A percentile compares a stretch with the other conserved stretches of the same genome.
Conservation (phyloP, 176 grass and related monocot genomes). For the Miscanthus lutarioriparius region DNA sequence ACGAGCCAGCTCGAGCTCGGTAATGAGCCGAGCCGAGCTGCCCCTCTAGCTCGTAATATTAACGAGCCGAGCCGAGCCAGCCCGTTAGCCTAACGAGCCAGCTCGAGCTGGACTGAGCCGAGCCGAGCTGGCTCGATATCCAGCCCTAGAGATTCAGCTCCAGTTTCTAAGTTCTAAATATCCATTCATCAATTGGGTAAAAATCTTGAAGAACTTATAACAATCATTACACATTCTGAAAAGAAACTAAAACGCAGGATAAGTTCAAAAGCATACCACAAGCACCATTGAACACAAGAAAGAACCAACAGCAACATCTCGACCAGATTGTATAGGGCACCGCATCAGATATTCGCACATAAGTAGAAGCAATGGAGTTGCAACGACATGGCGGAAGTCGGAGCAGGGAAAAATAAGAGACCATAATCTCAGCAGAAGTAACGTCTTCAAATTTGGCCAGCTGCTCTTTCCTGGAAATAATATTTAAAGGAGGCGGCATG, state of each 20-base stretch:
- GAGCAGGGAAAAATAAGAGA: slow-evolving; percentile 88
- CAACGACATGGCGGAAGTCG: slow-evolving; percentile 84
- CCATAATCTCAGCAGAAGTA: slow-evolving; percentile 91
- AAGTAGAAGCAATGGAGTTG: slow-evolving; percentile 83
- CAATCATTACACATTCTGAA: slow-evolving; percentile 7
- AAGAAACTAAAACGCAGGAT: neutral
- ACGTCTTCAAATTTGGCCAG: slow-evolving; percentile 90
- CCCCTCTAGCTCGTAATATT: no score
- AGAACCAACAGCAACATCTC: slow-evolving; percentile 80
- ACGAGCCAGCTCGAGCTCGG: no score
- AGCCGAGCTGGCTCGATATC: no score
- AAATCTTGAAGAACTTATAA: slow-evolving; percentile 1
- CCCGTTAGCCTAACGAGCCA: no score
- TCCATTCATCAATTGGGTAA: slow-evolving; percentile 24
- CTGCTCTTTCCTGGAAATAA: slow-evolving; percentile 64
- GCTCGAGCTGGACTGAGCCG: no score
- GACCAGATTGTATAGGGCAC: slow-evolving; percentile 76
- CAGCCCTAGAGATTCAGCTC: slow-evolving; percentile 2
- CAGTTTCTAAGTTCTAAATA: neutral
- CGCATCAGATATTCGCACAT: slow-evolving; percentile 93
- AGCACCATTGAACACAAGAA: slow-evolving; percentile 95
- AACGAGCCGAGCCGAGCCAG: no score
- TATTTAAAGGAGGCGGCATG: slow-evolving; percentile 19
- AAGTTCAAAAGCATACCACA: slow-evolving; percentile 50
- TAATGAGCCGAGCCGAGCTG: no score